Conservation (phyloP, 345 rosid species). For the Dipteronia dyeriana region DNA sequence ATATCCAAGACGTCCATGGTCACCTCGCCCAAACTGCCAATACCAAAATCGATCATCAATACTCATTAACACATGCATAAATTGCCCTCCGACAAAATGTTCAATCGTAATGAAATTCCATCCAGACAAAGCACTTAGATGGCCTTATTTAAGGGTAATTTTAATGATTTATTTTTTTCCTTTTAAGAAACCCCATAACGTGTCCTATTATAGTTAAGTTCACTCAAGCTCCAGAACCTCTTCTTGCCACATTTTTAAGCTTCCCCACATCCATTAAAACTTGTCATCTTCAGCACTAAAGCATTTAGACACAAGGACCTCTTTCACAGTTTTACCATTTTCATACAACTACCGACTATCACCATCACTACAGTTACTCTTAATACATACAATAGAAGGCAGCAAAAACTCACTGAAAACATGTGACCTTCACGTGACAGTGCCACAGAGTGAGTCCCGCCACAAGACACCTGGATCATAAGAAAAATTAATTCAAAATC, state of each 20-base stretch:
- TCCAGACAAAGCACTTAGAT: too few relatives aligned
- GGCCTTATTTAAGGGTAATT: too few relatives aligned
- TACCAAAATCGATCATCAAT: constrained; percentile 18
- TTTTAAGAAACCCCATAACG: neutral
- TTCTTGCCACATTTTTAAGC: neutral
- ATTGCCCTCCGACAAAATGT: neutral
- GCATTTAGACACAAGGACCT: neutral
- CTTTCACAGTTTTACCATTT: neutral
- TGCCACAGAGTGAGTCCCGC: constrained; percentile 99
- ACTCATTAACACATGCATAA: neutral
- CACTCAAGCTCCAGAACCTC: neutral
- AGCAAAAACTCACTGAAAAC: constrained; percentile 71
- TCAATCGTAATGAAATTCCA: too few relatives aligned
- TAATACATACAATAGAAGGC: neutral
- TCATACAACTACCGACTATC: neutral
- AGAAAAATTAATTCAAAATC: constrained; percentile 9
- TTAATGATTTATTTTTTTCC: too few relatives aligned
- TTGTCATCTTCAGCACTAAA: neutral
- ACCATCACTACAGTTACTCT: neutral
- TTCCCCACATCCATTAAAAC: neutral
- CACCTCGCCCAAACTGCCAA: constrained; percentile 93
- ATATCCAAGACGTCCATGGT: constrained; percentile 92
- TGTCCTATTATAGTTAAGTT: neutral
- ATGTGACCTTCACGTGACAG: constrained; percentile 81
- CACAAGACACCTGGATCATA: constrained; percentile 80